phyloP scores from a whole-genome alignment of 1,284 basidiomycete genomes.

The Ceratobasidium sp. region DNA sequence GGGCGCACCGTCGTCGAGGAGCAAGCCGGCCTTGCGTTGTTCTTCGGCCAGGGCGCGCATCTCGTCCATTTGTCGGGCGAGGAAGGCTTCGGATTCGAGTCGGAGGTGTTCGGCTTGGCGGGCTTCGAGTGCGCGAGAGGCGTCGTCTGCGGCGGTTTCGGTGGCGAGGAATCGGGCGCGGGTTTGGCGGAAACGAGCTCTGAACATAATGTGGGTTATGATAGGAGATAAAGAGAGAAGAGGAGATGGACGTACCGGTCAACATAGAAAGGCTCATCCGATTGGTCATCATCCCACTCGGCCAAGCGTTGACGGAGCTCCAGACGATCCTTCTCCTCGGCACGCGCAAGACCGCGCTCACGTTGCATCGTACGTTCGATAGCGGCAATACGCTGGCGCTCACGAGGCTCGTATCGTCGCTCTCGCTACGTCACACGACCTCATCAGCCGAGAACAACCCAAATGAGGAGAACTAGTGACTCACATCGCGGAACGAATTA shows the following conservation, averaged over 20 bases:
- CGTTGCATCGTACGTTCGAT: slow-evolving; percentile 81
- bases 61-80: slow-evolving; percentile 91
- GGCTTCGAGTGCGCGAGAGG: slow-evolving; percentile 82
- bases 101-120: slow-evolving; percentile 87
- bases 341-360: slow-evolving; percentile 78
- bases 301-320: slow-evolving; percentile 77
- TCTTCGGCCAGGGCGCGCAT: slow-evolving; percentile 88
- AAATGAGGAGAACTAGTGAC: slow-evolving; percentile 53
- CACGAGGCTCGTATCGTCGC: slow-evolving; percentile 83
- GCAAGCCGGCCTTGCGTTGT: slow-evolving; percentile 86
- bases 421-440: slow-evolving; percentile 69
- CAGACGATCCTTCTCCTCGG: slow-evolving; percentile 78
- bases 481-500: slow-evolving; percentile 84
- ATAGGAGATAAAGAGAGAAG: no score
- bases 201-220: no score
- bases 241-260: no score
- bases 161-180: slow-evolving; percentile 75
- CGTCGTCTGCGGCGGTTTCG: slow-evolving; percentile 86
- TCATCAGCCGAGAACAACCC: slow-evolving; percentile 41
- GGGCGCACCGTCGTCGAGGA: slow-evolving; percentile 90
- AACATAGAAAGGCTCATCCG: no score
- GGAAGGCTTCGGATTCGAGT: slow-evolving; percentile 88
- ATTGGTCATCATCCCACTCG: no score
- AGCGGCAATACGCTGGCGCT: slow-evolving; percentile 78
- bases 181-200: slow-evolving; percentile 63